Conservation (phyloP, 2,329 filamentous ascomycete genomes). For the Aspergillus alliaceus region DNA sequence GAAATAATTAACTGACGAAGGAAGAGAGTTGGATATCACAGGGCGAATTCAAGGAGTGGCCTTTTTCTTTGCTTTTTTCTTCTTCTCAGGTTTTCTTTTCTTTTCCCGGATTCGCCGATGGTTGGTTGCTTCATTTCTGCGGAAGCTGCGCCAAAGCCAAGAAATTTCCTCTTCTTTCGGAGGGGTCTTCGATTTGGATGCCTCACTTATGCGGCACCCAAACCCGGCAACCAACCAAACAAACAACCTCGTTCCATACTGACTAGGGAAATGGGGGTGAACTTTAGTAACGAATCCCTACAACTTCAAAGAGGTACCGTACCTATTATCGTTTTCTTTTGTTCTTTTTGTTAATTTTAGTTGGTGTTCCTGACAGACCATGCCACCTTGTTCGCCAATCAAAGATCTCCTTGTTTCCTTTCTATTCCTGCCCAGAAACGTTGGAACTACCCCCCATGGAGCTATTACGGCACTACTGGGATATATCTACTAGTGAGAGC, state of each 20-base stretch:
- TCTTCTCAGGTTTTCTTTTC: not conserved
- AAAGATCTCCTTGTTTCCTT: not conserved
- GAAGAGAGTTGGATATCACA: not conserved
- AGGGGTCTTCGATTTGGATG: not conserved
- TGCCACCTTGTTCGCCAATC: not conserved
- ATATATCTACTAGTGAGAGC: not conserved
- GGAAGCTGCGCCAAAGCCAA: slow-evolving; percentile 6
- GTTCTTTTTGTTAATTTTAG: not conserved
- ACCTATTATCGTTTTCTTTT: not conserved
- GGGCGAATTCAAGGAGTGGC: not conserved
- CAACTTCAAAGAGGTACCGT: too few species aligned
- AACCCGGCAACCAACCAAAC: not conserved
- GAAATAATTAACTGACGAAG: not conserved
- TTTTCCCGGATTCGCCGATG: slow-evolving; percentile 1
- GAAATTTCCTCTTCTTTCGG: not conserved
- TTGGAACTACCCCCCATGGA: not conserved
- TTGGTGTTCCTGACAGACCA: not conserved
- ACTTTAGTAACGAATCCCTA: too few species aligned
- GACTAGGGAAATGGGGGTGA: too few species aligned
- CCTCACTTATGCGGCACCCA: not conserved
- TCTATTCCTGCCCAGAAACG: not conserved
- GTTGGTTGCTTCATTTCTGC: not conserved
- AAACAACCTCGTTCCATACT: not conserved
- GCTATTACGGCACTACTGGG: not conserved
- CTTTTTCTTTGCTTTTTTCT: not conserved